Evolutionary conservation across 1,284 basidiomycete species (phyloP).

Genomic region (Cryptococcus deneoformans): DNA sequence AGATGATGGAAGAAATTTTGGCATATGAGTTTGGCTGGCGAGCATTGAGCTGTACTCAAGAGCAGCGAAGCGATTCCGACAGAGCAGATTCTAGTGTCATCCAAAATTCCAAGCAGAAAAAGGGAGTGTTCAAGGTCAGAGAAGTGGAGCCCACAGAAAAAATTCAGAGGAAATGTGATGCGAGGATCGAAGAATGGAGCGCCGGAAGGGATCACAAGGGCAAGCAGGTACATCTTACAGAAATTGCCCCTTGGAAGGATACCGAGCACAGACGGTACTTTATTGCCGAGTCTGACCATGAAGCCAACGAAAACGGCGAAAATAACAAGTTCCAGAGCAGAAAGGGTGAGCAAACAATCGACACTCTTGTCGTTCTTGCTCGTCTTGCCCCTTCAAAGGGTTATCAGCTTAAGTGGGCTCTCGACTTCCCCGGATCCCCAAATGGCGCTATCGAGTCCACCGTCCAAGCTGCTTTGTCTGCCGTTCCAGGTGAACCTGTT

Average conservation of each 20-base stretch:
- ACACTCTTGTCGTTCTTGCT: slow-evolving; percentile 56
- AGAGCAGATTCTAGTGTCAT: slow-evolving; percentile 51
- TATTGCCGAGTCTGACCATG: slow-evolving; percentile 46
- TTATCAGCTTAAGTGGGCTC: slow-evolving; percentile 61
- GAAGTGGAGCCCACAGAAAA: slow-evolving; percentile 41
- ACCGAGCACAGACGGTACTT: slow-evolving; percentile 57
- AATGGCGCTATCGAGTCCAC: slow-evolving; percentile 55
- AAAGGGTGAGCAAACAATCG: slow-evolving; percentile 1
- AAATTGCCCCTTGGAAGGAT: slow-evolving; percentile 58
- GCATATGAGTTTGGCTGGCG: slow-evolving; percentile 56
- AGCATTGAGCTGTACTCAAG: slow-evolving; percentile 55
- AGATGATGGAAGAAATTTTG: slow-evolving; percentile 54
- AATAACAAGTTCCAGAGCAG: slow-evolving; percentile 23
- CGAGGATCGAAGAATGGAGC: slow-evolving; percentile 55
- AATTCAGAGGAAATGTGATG: slow-evolving; percentile 48
- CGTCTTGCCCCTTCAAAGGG: slow-evolving; percentile 56
- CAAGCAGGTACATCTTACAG: slow-evolving; percentile 59
- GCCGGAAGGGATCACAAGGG: slow-evolving; percentile 50
- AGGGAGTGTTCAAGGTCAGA: slow-evolving; percentile 53
- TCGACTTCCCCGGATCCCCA: slow-evolving; percentile 59
- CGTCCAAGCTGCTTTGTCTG: slow-evolving; percentile 54
- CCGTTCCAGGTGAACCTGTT: slow-evolving; percentile 50
- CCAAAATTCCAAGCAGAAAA: slow-evolving; percentile 51
- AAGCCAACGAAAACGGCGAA: slow-evolving; percentile 42
- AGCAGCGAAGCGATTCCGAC: slow-evolving; percentile 56